Conservation (phyloP, 78 protist genomes). For the Dictyostelium firmibasis region DNA sequence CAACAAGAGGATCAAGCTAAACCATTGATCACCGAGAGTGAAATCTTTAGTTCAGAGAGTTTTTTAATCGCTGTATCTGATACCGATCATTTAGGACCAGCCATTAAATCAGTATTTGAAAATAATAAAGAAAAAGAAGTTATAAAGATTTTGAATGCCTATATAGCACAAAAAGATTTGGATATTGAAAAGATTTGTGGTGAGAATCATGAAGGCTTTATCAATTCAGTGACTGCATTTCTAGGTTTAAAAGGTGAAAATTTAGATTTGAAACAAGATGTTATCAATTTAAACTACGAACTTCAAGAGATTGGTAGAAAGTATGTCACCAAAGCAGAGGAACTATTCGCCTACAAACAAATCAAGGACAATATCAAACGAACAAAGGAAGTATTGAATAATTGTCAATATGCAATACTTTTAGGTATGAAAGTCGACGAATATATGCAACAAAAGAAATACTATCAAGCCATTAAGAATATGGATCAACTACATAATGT, state of each 20-base stretch:
- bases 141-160: conserved; percentile 13
- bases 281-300: conserved; percentile 45
- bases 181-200: conserved; percentile 80
- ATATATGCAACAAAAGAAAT: conserved; percentile 28
- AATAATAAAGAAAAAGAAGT: conserved; percentile 53
- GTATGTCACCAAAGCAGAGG: conserved; percentile 41
- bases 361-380: conserved; percentile 44
- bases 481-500: conserved; percentile 78
- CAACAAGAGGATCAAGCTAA: not conserved
- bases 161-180: conserved; percentile 9
- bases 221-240: conserved; percentile 61
- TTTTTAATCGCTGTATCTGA: conserved; percentile 61
- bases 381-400: conserved; percentile 55
- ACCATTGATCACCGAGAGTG: not conserved
- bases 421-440: conserved; percentile 71
- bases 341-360: conserved; percentile 31
- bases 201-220: conserved; percentile 72
- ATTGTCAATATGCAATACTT: conserved; percentile 63
- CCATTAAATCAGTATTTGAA: conserved; percentile 69
- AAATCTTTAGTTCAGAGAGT: conserved; percentile 25
- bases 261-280: conserved; percentile 28
- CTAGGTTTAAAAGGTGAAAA: conserved; percentile 50
- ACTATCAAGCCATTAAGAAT: conserved; percentile 58
- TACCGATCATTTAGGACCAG: conserved; percentile 75
- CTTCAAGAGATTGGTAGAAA: conserved; percentile 37